Base-by-base conservation (phyloP, 1,139 yeast species). In the Blastobotrys apis region DNA sequence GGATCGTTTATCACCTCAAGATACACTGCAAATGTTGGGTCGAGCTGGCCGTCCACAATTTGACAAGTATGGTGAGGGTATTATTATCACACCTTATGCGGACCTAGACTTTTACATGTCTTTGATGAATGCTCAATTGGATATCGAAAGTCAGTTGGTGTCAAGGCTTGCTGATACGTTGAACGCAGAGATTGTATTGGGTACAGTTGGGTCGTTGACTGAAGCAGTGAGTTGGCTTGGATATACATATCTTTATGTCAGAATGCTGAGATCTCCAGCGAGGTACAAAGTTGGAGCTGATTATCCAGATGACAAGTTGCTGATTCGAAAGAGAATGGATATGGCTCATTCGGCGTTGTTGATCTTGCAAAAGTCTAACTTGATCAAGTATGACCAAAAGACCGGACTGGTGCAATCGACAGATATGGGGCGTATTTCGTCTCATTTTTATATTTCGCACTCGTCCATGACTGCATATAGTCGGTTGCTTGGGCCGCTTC, bases 11-110 rank as follows among this genome's bases (percentile, higher is more conserved):
- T 83, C 95, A 0, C 94, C 97, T 0, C 97, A 90, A 58, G 98
- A 92, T 67, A 84, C 92, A 26, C 67, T 92, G 13, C 98, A 92
- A 66, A 92, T 92, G 97, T 60, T 69, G 23, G 98, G 98, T 36
- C 79, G 98, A 68, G 98, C 98, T 27, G 98, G 98, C 54, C 76
- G 98, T 62, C 98, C 98, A 0, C 73, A 97, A 47, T 92, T 84
- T 64, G 98, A 92, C 63, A 80, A 80, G 27, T 78, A 80, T 57
- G 98, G 98, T 58, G 95, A 87, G 57, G 98, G 98, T 67, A 80
- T 92, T 5, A 87, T 92, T 33, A 87, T 92, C 37, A 92, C 98
- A 0, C 75, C 90, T 0, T 94, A 86, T 51, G 80, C 82, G 16
- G 95, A 88, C 57, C 73, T 92, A 20, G 94, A 86, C 53, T 90